Percentiles rank a stretch among this genome's conserved stretches.
Conservation (phyloP, 306 rosid species). For the Echinosophora koreensis region DNA sequence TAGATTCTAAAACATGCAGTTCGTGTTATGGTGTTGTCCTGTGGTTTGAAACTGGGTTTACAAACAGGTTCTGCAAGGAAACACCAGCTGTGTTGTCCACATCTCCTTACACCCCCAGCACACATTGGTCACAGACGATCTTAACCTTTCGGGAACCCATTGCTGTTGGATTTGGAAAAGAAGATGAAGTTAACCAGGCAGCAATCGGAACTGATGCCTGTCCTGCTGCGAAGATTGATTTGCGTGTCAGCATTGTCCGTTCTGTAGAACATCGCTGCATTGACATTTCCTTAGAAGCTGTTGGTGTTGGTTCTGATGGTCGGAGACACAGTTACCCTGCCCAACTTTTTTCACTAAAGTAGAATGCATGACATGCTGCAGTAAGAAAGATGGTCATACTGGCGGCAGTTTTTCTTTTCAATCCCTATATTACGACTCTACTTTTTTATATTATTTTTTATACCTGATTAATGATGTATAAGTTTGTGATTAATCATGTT, state of each 20-base stretch:
- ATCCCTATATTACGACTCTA: no score
- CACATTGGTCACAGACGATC: constrained; percentile 94
- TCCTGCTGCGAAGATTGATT: constrained; percentile 70
- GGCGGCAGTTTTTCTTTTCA: constrained; percentile 33
- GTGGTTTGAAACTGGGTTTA: constrained; percentile 95
- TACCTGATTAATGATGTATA: no score
- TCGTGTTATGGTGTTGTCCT: constrained; percentile 81
- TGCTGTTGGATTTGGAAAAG: constrained; percentile 58
- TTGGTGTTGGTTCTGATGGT: constrained; percentile 65
- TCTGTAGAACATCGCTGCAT: constrained; percentile 86
- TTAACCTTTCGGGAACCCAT: constrained; percentile 85
- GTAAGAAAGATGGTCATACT: neutral
- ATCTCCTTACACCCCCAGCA: constrained; percentile 73
- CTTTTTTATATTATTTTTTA: no score
- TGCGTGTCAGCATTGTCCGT: constrained; percentile 86
- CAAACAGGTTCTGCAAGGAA: constrained; percentile 88
- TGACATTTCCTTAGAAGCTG: constrained; percentile 87
- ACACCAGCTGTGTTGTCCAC: constrained; percentile 76
- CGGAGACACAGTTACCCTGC: constrained; percentile 71
- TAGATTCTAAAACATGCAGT: constrained; percentile 54
- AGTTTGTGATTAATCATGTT: no score
- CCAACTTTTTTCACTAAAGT: constrained; percentile 66
- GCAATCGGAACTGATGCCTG: constrained; percentile 64
- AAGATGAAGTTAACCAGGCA: constrained; percentile 42
- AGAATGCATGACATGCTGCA: constrained; percentile 36